Conservation (phyloP, 148 eudicot species). For the Camellia sinensis region DNA sequence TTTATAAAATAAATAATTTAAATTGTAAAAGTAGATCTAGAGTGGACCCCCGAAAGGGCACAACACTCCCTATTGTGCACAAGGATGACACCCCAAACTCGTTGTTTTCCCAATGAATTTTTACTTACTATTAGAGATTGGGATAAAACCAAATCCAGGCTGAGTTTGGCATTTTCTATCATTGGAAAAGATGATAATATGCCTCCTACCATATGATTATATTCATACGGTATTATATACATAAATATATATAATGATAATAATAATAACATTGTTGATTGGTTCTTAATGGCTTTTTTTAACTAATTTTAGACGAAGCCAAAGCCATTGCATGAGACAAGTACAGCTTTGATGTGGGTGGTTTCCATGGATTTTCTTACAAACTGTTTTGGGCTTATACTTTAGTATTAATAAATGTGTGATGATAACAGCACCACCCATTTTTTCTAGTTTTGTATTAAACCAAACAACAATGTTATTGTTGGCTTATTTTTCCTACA, state of each 20-base stretch:
- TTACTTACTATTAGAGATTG: not conserved
- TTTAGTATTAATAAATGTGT: too few relatives aligned
- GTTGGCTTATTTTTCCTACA: too few relatives aligned
- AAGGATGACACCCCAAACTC: too few relatives aligned
- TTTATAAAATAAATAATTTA: too few relatives aligned
- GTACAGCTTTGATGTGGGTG: conserved; percentile 3
- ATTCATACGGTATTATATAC: not conserved
- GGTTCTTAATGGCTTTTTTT: not conserved
- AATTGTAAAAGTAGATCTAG: too few relatives aligned
- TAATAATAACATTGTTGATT: not conserved
- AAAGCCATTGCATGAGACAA: conserved; percentile 14
- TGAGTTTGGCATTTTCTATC: conserved; percentile 12
- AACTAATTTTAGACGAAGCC: not conserved
- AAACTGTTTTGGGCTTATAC: not conserved
- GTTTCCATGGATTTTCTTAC: conserved; percentile 1
- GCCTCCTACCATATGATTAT: not conserved
- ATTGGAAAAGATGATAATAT: conserved; percentile 16
- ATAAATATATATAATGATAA: not conserved
- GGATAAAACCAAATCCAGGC: conserved; percentile 9
- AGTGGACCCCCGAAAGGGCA: too few relatives aligned
- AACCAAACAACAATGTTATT: too few relatives aligned
- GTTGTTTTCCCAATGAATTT: too few relatives aligned
- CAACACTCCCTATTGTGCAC: too few relatives aligned
- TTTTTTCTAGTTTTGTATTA: too few relatives aligned
- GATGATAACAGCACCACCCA: too few relatives aligned